A percentile compares a stretch with the other conserved stretches of the same genome.
Conservation (phyloP, 2,329 filamentous ascomycete species). For the Tolypocladium inflatum region DNA sequence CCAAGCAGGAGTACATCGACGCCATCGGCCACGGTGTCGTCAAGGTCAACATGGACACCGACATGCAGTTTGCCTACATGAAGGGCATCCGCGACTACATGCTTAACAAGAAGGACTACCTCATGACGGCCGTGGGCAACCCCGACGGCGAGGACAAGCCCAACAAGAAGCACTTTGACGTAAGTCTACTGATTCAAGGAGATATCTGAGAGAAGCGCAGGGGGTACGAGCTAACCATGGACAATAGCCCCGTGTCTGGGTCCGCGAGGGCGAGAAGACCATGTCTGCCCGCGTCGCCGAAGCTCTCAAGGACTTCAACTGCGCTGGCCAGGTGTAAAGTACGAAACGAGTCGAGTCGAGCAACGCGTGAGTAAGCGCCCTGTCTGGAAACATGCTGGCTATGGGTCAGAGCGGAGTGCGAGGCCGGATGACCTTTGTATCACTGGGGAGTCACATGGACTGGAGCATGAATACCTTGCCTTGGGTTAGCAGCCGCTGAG, state of each 20-base stretch:
- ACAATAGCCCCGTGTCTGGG: slow-evolving; percentile 76
- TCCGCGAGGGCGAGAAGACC: slow-evolving; percentile 93
- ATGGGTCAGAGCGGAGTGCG: background rate
- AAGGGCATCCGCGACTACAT: slow-evolving; percentile 91
- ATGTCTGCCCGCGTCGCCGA: slow-evolving; percentile 75
- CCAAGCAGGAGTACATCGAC: slow-evolving; percentile 80
- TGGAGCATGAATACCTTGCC: background rate
- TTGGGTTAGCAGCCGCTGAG: background rate
- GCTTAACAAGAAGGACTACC: slow-evolving; percentile 89
- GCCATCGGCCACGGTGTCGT: slow-evolving; percentile 91
- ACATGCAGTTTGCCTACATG: slow-evolving; percentile 93
- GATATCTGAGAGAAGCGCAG: background rate
- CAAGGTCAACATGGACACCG: slow-evolving; percentile 99
- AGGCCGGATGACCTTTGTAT: background rate
- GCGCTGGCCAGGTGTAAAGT: slow-evolving; percentile 22
- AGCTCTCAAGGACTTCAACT: slow-evolving; percentile 86
- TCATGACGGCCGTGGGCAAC: slow-evolving; percentile 81
- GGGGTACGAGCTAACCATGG: background rate
- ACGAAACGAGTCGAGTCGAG: slow-evolving; percentile 1
- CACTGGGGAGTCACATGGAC: background rate
- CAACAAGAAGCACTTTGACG: slow-evolving; percentile 92
- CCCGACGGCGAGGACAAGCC: slow-evolving; percentile 94
- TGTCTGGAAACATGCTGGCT: background rate
- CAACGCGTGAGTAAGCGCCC: background rate
- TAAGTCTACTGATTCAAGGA: slow-evolving; percentile 15